Evolutionary conservation across 768 basidiomycete species (phyloP), one percentile per base, ranked within the genome.

Genomic region (Leccinum subgranulosum): DNA sequence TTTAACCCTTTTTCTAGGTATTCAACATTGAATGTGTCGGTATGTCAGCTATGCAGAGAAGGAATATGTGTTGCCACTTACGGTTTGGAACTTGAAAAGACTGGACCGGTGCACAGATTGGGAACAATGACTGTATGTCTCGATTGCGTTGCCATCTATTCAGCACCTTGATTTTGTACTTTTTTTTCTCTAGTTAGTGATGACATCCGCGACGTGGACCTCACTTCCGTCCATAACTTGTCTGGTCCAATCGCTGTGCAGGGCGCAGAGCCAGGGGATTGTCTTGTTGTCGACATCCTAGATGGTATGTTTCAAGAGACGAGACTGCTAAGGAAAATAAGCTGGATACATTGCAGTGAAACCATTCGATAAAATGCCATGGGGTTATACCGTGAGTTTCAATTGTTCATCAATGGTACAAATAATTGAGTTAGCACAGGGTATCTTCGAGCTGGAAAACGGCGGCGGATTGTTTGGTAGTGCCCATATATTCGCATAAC

Each of bases 71-170:
- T 33, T 28, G 8, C 39, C n/a, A 23, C 53, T 64, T 25, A 62
- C 46, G 25, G 11, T 28, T 31, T 23, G 45, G n/a, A 15, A 43
- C 29, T 54, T 29, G 17, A 49, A 17, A 45, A 87, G 87, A 88
- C 63, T 90, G 87, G 88, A 90, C 87, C 15, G 88, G 87, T 17
- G 87, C 86, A 1, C 87, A 90, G 64, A 88, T 89, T 50, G 85
- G 86, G 46, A 89, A 88, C 66, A 89, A 88, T 58, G 85, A 89
- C 60, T 78, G 86, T 86, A 56, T 28, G 81, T 73, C 23, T 47
- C 6, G 17, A 31, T 28, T 45, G 15, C 21, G 31, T 34, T 25
- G 36, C 54, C 7, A 0, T 7, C 17, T 12, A 11, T 31, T 9
- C 12, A 10, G 6, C 43, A 33, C 12, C 25, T 34, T 19, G 10